Base-by-base conservation (phyloP, 306 rosid species). In the Sicyos edulis region DNA sequence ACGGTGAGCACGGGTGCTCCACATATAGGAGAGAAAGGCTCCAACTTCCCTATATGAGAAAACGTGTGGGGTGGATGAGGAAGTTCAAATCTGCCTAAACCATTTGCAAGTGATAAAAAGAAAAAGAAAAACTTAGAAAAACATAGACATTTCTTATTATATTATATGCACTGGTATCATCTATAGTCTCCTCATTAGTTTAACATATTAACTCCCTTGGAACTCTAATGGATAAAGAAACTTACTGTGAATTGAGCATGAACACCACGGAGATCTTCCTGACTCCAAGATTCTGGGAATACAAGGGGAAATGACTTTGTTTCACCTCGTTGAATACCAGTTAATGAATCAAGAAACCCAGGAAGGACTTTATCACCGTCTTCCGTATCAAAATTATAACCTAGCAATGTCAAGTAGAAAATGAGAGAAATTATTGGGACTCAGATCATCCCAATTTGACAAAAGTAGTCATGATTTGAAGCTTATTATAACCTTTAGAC, bases 191-290 rank as follows among this genome's bases (percentile, higher is more conserved):
- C 56, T 45, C 72, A 47, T 67, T 13, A 21, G 37, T 68, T 68
- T 22, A 66, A 68, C 72, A 37, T 37, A 37, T 37, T 63, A 24
- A 8, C 49, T 32, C 37, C 49, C 42, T 63, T 17, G 20, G 69
- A 40, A 16, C 4, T 63, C 51, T 13, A 49, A 49, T 49, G 53
- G 56, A 71, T 57, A 72, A 51, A 17, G 72, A 62, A 75, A 78
- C 96, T 88, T 79, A 92, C 98, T 49, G 87, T 90, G 76, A 92
- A 90, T 76, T 92, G 96, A 74, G 98, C 96, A 78, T 82, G 91
- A 79, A 92, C 74, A 63, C 96, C 93, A 26, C 80, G 85, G 37
- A 92, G 96, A 77, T 80, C 77, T 78, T 90, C 93, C 81, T 90
- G 98, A 51, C 59, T 87, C 98, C 98, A 93, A 13, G 96, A 83